Evolutionary conservation across 805 yeast species (phyloP).

Genomic region (Hyphopichia homilentoma): DNA sequence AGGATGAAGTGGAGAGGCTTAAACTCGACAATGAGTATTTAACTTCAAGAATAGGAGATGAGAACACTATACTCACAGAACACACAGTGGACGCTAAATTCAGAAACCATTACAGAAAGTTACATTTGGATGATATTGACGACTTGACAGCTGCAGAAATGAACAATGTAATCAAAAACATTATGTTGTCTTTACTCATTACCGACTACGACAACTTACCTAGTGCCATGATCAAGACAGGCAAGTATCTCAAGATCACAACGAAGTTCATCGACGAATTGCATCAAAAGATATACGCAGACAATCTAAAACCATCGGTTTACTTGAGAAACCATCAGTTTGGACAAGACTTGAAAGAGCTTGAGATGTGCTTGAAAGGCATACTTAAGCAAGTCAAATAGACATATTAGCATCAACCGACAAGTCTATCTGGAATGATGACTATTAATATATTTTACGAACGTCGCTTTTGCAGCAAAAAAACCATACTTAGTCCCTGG

Average conservation of each 20-base stretch:
- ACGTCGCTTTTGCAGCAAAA: too few species aligned
- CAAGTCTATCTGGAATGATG: too few species aligned
- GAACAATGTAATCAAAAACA: conserved; percentile 27
- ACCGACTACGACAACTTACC: conserved; percentile 26
- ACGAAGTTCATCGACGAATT: conserved; percentile 27
- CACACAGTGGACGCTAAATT: conserved; percentile 17
- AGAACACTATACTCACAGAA: conserved; percentile 9
- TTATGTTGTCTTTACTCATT: conserved; percentile 31
- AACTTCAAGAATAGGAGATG: conserved; percentile 14
- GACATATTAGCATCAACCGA: too few species aligned
- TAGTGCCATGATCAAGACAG: conserved; percentile 20
- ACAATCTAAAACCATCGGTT: conserved; percentile 21
- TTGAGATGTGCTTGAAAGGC: not conserved
- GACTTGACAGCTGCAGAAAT: conserved; percentile 21
- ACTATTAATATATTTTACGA: too few species aligned
- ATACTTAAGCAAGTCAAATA: not conserved
- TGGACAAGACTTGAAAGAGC: not conserved
- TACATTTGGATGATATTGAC: conserved; percentile 29
- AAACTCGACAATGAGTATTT: too few species aligned
- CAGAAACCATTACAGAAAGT: conserved; percentile 18
- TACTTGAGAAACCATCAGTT: conserved; percentile 16
- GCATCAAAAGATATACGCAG: conserved; percentile 23
- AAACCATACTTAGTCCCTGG: too few species aligned
- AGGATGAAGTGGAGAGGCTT: too few species aligned
- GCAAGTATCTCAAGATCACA: conserved; percentile 21